phyloP scores from a whole-genome alignment of 2,329 filamentous ascomycete species.

The Lachnellula arida region DNA sequence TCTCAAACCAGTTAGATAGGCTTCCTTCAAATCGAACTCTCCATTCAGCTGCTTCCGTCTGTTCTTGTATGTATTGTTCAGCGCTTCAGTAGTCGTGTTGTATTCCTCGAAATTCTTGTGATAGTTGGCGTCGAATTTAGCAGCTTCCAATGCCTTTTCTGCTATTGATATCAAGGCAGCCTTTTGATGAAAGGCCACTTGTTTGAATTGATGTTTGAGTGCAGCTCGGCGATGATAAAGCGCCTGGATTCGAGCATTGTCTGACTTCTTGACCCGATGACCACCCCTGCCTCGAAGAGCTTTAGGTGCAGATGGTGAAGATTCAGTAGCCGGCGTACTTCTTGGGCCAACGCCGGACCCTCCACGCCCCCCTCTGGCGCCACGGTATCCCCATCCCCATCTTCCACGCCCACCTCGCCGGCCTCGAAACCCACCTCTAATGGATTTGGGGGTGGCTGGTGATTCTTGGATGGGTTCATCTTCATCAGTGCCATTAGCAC shows the following conservation, averaged over 20 bases:
- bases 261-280: slow-evolving; percentile 26
- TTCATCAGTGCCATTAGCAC: slow-evolving; percentile 6
- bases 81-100: slow-evolving; percentile 15
- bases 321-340: slow-evolving; percentile 9
- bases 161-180: slow-evolving; percentile 22
- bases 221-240: slow-evolving; percentile 26
- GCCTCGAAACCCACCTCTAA: slow-evolving; percentile 17
- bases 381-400: slow-evolving; percentile 14
- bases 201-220: slow-evolving; percentile 26
- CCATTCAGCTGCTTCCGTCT: slow-evolving; percentile 10
- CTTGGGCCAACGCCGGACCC: slow-evolving; percentile 7
- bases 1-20: slow-evolving; percentile 7
- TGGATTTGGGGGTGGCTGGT: not conserved
- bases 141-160: slow-evolving; percentile 25
- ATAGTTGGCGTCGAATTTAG: slow-evolving; percentile 22
- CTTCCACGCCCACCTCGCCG: slow-evolving; percentile 23
- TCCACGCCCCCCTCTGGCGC: slow-evolving; percentile 18
- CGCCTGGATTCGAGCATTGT: slow-evolving; percentile 26
- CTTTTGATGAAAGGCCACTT: slow-evolving; percentile 22
- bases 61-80: slow-evolving; percentile 18
- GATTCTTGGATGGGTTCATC: slow-evolving; percentile 3
- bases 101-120: slow-evolving; percentile 29
- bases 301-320: slow-evolving; percentile 9
- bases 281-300: slow-evolving; percentile 20
- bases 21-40: slow-evolving; percentile 8